phyloP scores from a whole-genome alignment of 176 grass and related monocot genomes.

The Eragrostis curvula region DNA sequence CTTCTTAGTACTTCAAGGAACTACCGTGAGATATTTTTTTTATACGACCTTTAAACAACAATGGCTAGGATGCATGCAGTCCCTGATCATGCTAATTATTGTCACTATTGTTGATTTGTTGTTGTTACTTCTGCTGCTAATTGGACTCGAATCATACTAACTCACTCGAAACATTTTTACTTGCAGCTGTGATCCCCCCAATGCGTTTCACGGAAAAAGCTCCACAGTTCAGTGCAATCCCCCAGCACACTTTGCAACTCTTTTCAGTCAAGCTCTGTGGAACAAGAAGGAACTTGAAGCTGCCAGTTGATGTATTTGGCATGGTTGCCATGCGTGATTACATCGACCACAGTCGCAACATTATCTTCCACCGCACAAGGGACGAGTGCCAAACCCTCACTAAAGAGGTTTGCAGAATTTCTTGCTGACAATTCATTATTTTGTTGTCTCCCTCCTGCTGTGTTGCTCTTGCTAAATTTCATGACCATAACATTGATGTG shows the following conservation, averaged over 20 bases:
- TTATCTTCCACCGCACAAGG: neutral
- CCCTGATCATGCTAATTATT: too few species aligned
- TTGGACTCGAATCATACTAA: too few species aligned
- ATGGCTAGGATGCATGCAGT: too few species aligned
- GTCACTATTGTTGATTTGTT: too few species aligned
- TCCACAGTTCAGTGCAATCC: too few species aligned
- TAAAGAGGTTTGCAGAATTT: neutral
- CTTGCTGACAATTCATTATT: neutral
- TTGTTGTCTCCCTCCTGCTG: neutral
- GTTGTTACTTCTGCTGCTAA: too few species aligned
- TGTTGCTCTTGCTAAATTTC: neutral
- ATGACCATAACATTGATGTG: neutral
- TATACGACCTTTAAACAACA: too few species aligned
- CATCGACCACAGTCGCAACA: neutral
- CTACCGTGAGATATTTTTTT: too few species aligned
- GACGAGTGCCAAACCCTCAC: neutral
- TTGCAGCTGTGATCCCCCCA: neutral
- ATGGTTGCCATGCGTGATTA: neutral
- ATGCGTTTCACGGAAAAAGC: neutral
- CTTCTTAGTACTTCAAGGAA: too few species aligned
- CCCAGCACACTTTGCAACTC: neutral
- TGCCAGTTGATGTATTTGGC: constrained; percentile 3
- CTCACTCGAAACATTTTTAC: neutral
- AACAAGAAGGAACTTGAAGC: constrained; percentile 5
- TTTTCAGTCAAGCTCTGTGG: neutral